Evolutionary conservation across 768 basidiomycete species (phyloP).

Genomic region (Mycena galericulata): DNA sequence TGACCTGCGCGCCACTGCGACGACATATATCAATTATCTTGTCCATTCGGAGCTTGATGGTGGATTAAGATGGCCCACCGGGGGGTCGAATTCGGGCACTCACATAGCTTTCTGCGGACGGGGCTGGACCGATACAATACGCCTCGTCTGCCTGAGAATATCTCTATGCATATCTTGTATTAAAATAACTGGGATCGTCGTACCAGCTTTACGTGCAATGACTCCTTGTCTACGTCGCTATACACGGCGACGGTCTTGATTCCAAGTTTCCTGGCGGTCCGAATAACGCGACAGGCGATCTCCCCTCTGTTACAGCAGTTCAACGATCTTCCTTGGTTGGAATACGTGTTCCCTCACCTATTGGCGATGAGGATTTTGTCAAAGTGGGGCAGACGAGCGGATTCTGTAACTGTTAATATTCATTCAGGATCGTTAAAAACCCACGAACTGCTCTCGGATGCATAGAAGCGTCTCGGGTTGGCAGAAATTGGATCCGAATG

Average conservation of each 20-base stretch:
- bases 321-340: background rate
- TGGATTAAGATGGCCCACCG: background rate
- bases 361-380: constrained; percentile 95
- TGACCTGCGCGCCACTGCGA: constrained; percentile 86
- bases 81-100: constrained; percentile 44
- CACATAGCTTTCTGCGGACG: constrained; percentile 90
- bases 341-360: constrained; percentile 58
- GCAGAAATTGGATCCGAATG: background rate
- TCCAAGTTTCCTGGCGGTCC: constrained; percentile 88
- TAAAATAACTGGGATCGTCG: background rate
- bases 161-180: background rate
- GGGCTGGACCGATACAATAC: constrained; percentile 94
- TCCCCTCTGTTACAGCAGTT: constrained; percentile 73
- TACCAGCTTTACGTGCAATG: constrained; percentile 87
- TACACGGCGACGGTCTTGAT: constrained; percentile 94
- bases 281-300: constrained; percentile 95
- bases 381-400: constrained; percentile 66
- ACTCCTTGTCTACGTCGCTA: constrained; percentile 85
- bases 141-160: constrained; percentile 80
- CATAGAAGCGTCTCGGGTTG: constrained; percentile 34
- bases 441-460: constrained; percentile 46
- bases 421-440: background rate
- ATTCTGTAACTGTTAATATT: constrained; percentile 22
- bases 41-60: constrained; percentile 80
- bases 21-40: constrained; percentile 89